Evolutionary conservation across 164 flowering plant species (phyloP), one percentile per base, ranked within the genome.

Genomic region (Vitis labrusca): DNA sequence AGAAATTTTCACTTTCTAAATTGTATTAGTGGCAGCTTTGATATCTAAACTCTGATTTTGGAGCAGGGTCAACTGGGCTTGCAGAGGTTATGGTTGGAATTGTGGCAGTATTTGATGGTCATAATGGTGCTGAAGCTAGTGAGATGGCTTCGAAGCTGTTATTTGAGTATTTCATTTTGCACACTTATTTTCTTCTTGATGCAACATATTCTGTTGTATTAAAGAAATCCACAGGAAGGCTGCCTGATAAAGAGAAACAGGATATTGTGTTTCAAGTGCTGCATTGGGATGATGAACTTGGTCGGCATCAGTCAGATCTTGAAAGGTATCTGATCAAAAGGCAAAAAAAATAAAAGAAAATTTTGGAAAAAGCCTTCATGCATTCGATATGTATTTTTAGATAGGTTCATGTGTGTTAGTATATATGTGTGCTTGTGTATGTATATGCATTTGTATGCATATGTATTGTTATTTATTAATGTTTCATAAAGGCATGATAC

Each of bases 111-210:
- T 95, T 95, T 81, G 99, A 95, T 83, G 98, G 99, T 67, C 99
- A 95, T 76, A 90, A 91, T 84, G 99, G 99, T 69, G 89, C 92
- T 19, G 98, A 91, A 81, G 99, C 97, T 71, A 95, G 99, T 85
- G 97, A 93, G 60, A 88, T 90, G 97, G 97, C 99, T 54, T 93
- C 98, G 9, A 86, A 87, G 67, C 88, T 90, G 70, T 82, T 95
- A 61, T 61, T 91, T 80, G 97, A 96, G 82, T 96, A 91, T 81
- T 90, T 96, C 69, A 73, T 82, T 54, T 72, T 91, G 79, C 98
- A 93, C 73, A 79, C 90, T 0, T 90, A 87, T 74, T 96, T 96
- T 77, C 93, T 96, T 73, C 88, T 91, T 55, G 99, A 93, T 76
- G 85, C 91, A 3, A 82, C 94, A 61, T 93, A 85, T 78, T 85